Percentiles rank a stretch among this genome's conserved stretches.
These are phyloP conservation scores for Ilyonectria robusta DNA, from an alignment of 2,329 filamentous ascomycete genomes.

Conservation along the genomic window DNA sequence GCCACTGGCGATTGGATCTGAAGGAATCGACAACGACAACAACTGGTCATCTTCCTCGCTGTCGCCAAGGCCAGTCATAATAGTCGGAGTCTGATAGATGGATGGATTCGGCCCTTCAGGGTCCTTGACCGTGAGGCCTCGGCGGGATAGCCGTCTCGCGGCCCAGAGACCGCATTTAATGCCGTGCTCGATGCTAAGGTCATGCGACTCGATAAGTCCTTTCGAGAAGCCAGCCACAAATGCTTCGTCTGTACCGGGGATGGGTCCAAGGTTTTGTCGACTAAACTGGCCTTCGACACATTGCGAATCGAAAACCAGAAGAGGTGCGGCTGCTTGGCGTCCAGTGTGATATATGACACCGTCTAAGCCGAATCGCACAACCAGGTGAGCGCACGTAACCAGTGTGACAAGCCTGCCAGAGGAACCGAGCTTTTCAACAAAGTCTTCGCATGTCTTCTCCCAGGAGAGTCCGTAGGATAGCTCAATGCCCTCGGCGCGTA, in stretches of 20 bases:
- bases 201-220: neutral
- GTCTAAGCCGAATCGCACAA: conserved; percentile 6
- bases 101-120: neutral
- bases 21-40: neutral
- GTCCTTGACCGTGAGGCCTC: neutral
- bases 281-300: conserved; percentile 6
- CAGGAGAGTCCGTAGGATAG: conserved; percentile 5
- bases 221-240: conserved; percentile 2
- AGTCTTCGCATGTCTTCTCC: conserved; percentile 8
- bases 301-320: neutral
- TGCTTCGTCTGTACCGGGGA: neutral
- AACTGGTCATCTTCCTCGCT: neutral
- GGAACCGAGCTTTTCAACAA: conserved; percentile 6
- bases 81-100: neutral
- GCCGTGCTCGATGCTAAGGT: neutral
- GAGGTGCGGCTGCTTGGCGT: neutral
- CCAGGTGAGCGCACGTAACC: conserved; percentile 5
- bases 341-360: conserved; percentile 4
- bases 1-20: conserved; percentile 1
- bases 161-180: neutral
- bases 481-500: conserved; percentile 6
- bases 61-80: neutral
- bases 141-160: neutral
- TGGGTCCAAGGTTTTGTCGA: neutral
- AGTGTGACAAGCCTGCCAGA: conserved; percentile 4